These are phyloP conservation scores for Periconia sp. DNA, from an alignment of 2,329 filamentous ascomycete species.

Conservation along the genomic window DNA sequence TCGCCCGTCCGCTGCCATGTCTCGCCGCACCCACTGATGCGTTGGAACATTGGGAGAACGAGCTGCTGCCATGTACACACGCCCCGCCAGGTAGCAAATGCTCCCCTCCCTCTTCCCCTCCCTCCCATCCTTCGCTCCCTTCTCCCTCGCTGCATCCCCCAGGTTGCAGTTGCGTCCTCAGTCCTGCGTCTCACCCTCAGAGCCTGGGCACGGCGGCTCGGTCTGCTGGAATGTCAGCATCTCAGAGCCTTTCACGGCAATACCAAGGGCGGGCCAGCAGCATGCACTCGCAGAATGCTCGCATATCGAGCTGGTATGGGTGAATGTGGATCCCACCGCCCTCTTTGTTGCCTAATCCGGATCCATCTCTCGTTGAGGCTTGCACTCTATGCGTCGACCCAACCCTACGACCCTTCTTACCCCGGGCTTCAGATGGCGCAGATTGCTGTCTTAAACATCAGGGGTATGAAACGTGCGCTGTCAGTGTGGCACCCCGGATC, in stretches of 20 bases:
- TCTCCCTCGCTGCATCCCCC: too few species aligned
- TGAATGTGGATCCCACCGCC: not conserved
- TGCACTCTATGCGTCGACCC: not conserved
- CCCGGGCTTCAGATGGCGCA: constrained; percentile 1
- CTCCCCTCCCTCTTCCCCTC: not conserved
- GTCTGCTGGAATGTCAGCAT: constrained; percentile 9
- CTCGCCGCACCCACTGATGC: too few species aligned
- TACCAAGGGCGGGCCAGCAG: not conserved
- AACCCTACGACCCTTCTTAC: not conserved
- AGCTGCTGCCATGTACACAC: constrained; percentile 7
- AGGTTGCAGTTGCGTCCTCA: constrained; percentile 11
- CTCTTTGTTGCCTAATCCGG: not conserved
- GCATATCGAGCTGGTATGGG: not conserved
- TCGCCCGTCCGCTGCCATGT: constrained; percentile 5
- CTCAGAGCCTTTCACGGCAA: not conserved
- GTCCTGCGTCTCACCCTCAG: constrained; percentile 6
- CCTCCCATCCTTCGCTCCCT: too few species aligned
- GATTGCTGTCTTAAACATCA: constrained; percentile 5
- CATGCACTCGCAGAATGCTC: not conserved
- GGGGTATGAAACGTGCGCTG: constrained; percentile 8
- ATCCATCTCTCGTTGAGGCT: not conserved
- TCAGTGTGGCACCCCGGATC: constrained; percentile 5
- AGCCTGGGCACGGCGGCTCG: constrained; percentile 19
- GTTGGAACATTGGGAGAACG: constrained; percentile 12
- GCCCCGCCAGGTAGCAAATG: constrained; percentile 8